Conservation (phyloP, 1,139 yeast species). For the Debaryomyces subglobosus region DNA sequence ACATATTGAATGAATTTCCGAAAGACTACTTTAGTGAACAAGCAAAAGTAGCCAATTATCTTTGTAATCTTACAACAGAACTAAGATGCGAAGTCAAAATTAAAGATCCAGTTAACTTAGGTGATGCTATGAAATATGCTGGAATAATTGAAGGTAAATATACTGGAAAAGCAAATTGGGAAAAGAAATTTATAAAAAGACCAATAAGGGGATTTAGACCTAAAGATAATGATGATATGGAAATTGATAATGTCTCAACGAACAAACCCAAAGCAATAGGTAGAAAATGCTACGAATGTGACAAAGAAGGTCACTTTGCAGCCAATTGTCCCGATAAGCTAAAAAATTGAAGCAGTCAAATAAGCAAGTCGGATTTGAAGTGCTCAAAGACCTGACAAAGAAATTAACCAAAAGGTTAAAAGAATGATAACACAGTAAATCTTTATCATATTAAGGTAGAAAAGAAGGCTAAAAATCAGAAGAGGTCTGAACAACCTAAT, state of each 20-base stretch:
- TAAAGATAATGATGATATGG: background rate
- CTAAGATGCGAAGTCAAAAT: background rate
- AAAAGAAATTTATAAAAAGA: background rate
- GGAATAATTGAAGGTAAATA: background rate
- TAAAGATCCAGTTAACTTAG: background rate
- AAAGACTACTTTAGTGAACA: background rate
- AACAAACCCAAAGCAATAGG: background rate
- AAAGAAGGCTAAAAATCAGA: background rate
- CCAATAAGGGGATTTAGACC: background rate
- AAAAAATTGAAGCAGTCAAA: slow-evolving; percentile 5
- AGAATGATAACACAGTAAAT: background rate
- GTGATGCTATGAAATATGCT: background rate
- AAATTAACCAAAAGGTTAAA: background rate
- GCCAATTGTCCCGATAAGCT: background rate
- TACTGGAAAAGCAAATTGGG: background rate
- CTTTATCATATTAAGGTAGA: too few species aligned
- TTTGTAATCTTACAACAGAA: background rate
- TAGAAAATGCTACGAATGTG: background rate
- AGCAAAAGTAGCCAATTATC: background rate
- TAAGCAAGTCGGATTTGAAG: slow-evolving; percentile 1
- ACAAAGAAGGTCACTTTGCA: background rate
- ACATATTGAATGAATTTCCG: background rate
- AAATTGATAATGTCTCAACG: background rate
- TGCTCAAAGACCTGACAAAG: background rate
- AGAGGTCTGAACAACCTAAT: background rate